Base-by-base conservation (phyloP, 2,329 filamentous ascomycete genomes). In the Fusarium sp. region DNA sequence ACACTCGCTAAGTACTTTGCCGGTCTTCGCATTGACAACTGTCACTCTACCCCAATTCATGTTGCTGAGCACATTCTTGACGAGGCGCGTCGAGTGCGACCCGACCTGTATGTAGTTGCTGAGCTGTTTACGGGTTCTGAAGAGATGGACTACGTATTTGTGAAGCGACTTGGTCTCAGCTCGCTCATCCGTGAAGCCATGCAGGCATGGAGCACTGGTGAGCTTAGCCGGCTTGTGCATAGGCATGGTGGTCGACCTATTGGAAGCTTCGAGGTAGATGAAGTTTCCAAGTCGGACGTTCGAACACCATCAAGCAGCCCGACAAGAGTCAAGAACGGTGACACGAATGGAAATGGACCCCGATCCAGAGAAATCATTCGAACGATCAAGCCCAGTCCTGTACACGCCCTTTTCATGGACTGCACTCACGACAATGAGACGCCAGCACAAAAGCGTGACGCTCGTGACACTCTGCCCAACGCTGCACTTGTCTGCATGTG, bases 371-470 rank as follows among this genome's bases (percentile, higher is more conserved):
- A 95, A 73, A 87, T 92, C 18, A 85, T 97, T 70, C 91, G 91
- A 69, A 91, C 86, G 65, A 94, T 99, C 79, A 92, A 93, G 70
- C 90, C 92, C n/a, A 92, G 89, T 5, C 93, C 94, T 6, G 91
- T 98, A 0, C 94, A 97, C 70, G 96, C 95, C 1, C 83, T 99
- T 1, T 97, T 99, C 80, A 98, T 98, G 94, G 97, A 99, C 78
- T 99, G 97, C 80, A 99, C 97, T 0, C 96, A 99, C 78, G 96
- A 99, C 81, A 99, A 99, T 74, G 95, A 99, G 81, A 92, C 93
- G 3, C 96, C 96, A 1, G 93, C 95, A 1, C 95, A 99, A 80
- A 97, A 97, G 80, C 88, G 97, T 40, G 94, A 97, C 77, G 94
- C 94, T 52, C 89, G 94, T 62, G 97, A 99, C 77, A 98, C 96